Base-by-base conservation (phyloP, 2,329 filamentous ascomycete genomes). In the Coniochaeta sp. region DNA sequence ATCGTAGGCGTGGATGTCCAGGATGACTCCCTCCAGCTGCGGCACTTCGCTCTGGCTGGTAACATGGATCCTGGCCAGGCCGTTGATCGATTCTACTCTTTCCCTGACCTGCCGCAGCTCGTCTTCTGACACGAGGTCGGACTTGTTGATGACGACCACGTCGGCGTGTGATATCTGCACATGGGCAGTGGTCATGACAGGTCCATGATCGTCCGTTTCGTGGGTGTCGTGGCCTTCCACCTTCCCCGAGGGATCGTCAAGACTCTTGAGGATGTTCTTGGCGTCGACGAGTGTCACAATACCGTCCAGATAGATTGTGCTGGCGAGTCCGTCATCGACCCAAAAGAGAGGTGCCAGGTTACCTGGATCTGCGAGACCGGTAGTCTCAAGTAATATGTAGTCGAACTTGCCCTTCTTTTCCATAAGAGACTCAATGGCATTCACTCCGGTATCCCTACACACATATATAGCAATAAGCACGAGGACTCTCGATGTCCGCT, bases 131-230 rank as follows among this genome's bases (percentile, higher is more conserved):
- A 98, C 92, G 3, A 97, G 79, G 70, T 99, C 95, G 3, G 88
- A 81, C 73, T 99, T 99, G 77, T 99, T 99, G 66, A 99, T 85
- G 42, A 99, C 85, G 52, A 99, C 84, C 9, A 98, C 91, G 74
- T 99, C 95, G 7, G 95, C 95, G 69, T 99, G 93, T 1, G 92
- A 97, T 62, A 99, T 96, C 69, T 99, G 95, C 55, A 98, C 82
- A 73, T 99, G 95, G 0, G 95, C 95, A 2, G 91, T 96, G 0
- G 93, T 97, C 74, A 97, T 84, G 9, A 92, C 75, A 0, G 89
- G 87, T 0, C 88, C 87, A 55, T 81, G 76, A 50, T 78, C 72
- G 30, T 85, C 75, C 47, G 12, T 28, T n/a, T 30, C 47, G 62
- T 78, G 73, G 24, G 84, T 77, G 9, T 80, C 78, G 24, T 84